Evolutionary conservation across 495 filamentous ascomycete genomes (phyloP).

Genomic region (Apiosordaria backusii): DNA sequence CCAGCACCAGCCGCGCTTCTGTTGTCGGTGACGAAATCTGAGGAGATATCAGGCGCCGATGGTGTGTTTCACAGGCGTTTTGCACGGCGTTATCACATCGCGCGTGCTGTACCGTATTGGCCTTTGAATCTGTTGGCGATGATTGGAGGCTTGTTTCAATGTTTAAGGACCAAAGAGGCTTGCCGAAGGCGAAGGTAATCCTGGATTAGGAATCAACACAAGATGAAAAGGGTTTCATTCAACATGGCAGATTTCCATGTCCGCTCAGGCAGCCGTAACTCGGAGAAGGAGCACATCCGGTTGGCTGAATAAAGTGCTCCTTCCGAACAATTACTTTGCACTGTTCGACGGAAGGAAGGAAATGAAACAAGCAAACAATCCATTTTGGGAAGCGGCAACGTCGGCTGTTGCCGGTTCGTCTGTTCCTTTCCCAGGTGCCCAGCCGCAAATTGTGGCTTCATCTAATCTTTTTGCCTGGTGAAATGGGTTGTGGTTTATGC

Average conservation of each 20-base stretch:
- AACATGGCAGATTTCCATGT: background rate
- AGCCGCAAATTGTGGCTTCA: background rate
- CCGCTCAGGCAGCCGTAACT: background rate
- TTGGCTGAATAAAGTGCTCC: background rate
- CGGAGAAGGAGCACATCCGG: background rate
- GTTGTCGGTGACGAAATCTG: background rate
- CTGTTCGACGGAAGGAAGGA: background rate
- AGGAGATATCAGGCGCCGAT: background rate
- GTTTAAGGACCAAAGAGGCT: too few species aligned
- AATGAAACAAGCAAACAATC: background rate
- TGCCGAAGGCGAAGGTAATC: too few species aligned
- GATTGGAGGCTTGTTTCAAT: too few species aligned
- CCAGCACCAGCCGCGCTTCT: too few species aligned
- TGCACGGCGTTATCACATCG: too few species aligned
- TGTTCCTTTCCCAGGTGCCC: background rate
- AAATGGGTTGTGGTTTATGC: background rate
- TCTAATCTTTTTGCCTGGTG: background rate
- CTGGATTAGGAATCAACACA: too few species aligned
- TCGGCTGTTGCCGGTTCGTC: background rate
- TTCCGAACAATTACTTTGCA: background rate
- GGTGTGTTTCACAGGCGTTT: background rate
- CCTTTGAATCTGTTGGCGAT: too few species aligned
- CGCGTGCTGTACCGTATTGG: background rate
- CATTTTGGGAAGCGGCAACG: background rate
- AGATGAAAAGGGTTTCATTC: too few species aligned